These are phyloP conservation scores for Eucalyptus regnans DNA, from an alignment of 345 rosid species.

Conservation along the genomic window DNA sequence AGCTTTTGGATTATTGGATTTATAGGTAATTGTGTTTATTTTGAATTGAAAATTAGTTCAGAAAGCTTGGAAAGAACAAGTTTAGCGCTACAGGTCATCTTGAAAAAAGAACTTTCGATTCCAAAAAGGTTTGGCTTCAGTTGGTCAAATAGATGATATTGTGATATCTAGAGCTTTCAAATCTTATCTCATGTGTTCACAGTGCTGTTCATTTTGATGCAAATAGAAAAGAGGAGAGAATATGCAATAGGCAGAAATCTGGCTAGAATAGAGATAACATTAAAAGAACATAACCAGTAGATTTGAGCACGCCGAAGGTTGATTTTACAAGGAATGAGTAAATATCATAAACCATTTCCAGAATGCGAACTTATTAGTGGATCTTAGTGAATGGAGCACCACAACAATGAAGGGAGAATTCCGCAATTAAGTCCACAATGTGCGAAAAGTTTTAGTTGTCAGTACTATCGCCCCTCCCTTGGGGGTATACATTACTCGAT, in stretches of 20 bases:
- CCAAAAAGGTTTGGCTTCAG: not conserved
- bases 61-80: not conserved
- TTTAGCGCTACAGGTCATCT: not conserved
- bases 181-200: not conserved
- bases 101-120: not conserved
- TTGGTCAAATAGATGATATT: not conserved
- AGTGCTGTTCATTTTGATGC: not conserved
- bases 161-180: not conserved
- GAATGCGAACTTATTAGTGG: not conserved
- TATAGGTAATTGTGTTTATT: not conserved
- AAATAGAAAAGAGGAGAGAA: not conserved
- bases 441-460: not conserved
- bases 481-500: not conserved
- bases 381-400: not conserved
- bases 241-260: not conserved
- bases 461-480: not conserved
- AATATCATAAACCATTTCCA: not conserved
- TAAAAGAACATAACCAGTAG: not conserved
- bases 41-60: not conserved
- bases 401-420: not conserved
- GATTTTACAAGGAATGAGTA: not conserved
- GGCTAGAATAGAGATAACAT: not conserved
- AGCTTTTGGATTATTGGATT: not conserved
- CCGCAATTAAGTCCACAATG: not conserved
- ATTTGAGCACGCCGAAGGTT: not conserved